Evolutionary conservation across 805 yeast genomes (phyloP).

Genomic region (Ogataea angusta): DNA sequence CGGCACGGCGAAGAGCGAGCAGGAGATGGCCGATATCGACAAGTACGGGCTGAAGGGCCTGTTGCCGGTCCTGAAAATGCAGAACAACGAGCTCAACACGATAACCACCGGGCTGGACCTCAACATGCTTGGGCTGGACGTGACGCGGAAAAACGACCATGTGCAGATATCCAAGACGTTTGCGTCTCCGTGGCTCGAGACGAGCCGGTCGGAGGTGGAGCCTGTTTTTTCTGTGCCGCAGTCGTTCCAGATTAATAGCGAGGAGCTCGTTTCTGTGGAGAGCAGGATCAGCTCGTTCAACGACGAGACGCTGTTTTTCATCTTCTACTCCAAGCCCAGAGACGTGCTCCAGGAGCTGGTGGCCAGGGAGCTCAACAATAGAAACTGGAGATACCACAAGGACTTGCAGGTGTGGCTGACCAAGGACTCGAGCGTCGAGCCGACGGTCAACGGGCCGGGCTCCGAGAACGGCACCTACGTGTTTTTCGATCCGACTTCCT

Average conservation of each 20-base stretch:
- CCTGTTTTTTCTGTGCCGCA: constrained; percentile 72
- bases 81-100: constrained; percentile 57
- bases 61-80: constrained; percentile 56
- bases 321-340: constrained; percentile 89
- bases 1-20: constrained; percentile 3
- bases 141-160: constrained; percentile 39
- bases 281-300: constrained; percentile 57
- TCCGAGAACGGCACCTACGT: constrained; percentile 92
- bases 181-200: constrained; percentile 94
- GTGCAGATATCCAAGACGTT: constrained; percentile 57
- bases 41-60: constrained; percentile 69
- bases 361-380: constrained; percentile 81
- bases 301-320: constrained; percentile 90
- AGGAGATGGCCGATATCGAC: constrained; percentile 41
- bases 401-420: constrained; percentile 96
- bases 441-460: constrained; percentile 72
- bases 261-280: constrained; percentile 29
- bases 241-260: constrained; percentile 37
- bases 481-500: constrained; percentile 90
- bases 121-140: constrained; percentile 60
- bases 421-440: constrained; percentile 86
- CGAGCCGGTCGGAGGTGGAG: constrained; percentile 84
- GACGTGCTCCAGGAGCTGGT: constrained; percentile 92
- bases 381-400: constrained; percentile 98
- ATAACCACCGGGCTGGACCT: constrained; percentile 77